These are phyloP conservation scores for Thymus mandschuricus DNA, from an alignment of 257 asterid genomes.

Conservation along the genomic window DNA sequence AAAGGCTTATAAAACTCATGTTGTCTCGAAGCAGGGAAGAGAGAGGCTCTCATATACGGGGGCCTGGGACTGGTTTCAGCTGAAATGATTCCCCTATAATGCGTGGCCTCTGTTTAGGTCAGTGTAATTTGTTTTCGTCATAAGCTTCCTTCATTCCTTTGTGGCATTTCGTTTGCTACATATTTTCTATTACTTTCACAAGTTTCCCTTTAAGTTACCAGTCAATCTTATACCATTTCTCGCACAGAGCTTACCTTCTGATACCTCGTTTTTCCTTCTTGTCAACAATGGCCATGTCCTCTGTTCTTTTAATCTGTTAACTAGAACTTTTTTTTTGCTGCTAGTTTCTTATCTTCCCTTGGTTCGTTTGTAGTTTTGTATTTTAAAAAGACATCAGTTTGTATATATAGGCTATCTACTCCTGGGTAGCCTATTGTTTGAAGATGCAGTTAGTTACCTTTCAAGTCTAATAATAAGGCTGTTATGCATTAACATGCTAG, in stretches of 20 bases:
- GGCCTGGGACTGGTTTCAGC: constrained; percentile 94
- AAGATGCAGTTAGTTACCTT: not conserved
- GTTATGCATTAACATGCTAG: constrained; percentile 1
- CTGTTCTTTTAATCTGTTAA: constrained; percentile 28
- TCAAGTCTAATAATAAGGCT: constrained; percentile 5
- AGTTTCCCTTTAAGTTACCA: constrained; percentile 39
- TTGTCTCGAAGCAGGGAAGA: constrained; percentile 95
- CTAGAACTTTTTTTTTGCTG: constrained; percentile 21
- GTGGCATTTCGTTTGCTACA: constrained; percentile 76
- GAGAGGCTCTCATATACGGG: constrained; percentile 94
- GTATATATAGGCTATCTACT: constrained; percentile 13
- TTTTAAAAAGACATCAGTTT: not conserved
- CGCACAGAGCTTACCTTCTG: constrained; percentile 40
- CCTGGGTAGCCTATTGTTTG: constrained; percentile 20
- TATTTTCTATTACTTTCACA: constrained; percentile 46
- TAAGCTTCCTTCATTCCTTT: constrained; percentile 53
- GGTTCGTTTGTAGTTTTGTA: not conserved
- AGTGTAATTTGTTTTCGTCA: constrained; percentile 68
- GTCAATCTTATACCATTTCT: constrained; percentile 43
- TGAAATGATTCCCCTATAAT: constrained; percentile 89
- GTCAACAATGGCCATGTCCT: constrained; percentile 32
- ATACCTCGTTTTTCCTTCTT: constrained; percentile 35
- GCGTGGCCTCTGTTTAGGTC: constrained; percentile 90
- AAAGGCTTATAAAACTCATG: constrained; percentile 72
- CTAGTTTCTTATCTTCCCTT: constrained; percentile 19